Evolutionary conservation across 371 early-diverging fungal species (phyloP).

Genomic region (Rhizopus arrhizus): DNA sequence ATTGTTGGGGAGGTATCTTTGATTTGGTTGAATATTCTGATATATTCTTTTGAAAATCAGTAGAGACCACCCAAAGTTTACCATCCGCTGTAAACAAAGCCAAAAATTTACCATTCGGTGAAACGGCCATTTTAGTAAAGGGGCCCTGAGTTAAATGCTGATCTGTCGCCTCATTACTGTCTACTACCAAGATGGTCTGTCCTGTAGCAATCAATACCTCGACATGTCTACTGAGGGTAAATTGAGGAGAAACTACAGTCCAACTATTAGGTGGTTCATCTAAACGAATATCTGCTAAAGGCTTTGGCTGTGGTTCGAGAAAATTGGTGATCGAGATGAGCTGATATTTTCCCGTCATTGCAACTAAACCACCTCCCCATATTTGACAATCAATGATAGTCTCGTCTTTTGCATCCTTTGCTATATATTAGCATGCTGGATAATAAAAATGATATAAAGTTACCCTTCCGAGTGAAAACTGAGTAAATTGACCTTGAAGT

Average conservation of each 20-base stretch:
- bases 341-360: slow-evolving; percentile 79
- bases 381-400: slow-evolving; percentile 84
- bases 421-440: background rate
- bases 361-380: slow-evolving; percentile 89
- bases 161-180: slow-evolving; percentile 81
- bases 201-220: slow-evolving; percentile 86
- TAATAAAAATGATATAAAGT: background rate
- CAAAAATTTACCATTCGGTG: slow-evolving; percentile 91
- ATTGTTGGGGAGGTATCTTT: slow-evolving; percentile 70
- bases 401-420: slow-evolving; percentile 77
- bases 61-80: slow-evolving; percentile 90
- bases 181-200: slow-evolving; percentile 78
- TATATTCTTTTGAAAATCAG: slow-evolving; percentile 91
- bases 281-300: slow-evolving; percentile 77
- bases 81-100: slow-evolving; percentile 84
- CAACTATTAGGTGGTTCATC: slow-evolving; percentile 79
- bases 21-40: slow-evolving; percentile 82
- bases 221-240: slow-evolving; percentile 84
- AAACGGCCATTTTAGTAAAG: slow-evolving; percentile 82
- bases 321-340: slow-evolving; percentile 83
- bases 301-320: slow-evolving; percentile 80
- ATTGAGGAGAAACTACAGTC: slow-evolving; percentile 88
- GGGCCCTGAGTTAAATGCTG: slow-evolving; percentile 91
- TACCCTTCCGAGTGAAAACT: slow-evolving; percentile 85
- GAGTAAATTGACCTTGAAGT: slow-evolving; percentile 76